Conservation (phyloP, 1,284 basidiomycete genomes). For the Trichosporon ovoides region DNA sequence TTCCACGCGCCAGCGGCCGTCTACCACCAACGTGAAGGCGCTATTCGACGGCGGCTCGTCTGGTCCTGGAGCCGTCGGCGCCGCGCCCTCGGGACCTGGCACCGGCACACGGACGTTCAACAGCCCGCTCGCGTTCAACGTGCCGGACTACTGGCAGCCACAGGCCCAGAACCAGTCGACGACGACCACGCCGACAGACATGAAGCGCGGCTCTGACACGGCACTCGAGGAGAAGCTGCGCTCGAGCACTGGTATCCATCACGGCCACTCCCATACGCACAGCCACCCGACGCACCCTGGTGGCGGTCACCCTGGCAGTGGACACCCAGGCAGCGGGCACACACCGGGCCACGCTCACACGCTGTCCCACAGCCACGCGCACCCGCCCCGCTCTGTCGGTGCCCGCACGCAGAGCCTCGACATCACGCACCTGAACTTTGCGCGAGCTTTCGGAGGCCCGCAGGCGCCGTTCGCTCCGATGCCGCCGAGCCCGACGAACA, state of each 20-base stretch:
- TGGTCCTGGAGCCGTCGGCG: conserved; percentile 58
- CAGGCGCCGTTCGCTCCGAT: conserved; percentile 28
- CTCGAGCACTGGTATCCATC: conserved; percentile 60
- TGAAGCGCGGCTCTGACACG: conserved; percentile 80
- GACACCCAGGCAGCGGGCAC: conserved; percentile 3
- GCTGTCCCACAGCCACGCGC: conserved; percentile 25
- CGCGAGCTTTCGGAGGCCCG: conserved; percentile 26
- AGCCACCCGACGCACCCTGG: background rate
- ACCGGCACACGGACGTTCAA: conserved; percentile 20
- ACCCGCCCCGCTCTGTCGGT: conserved; percentile 36
- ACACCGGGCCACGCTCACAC: conserved; percentile 18
- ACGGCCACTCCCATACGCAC: conserved; percentile 52
- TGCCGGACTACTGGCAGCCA: conserved; percentile 31
- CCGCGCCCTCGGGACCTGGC: conserved; percentile 2
- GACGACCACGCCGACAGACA: conserved; percentile 66
- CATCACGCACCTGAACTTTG: conserved; percentile 47
- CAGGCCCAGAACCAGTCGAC: conserved; percentile 8
- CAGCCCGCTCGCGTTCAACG: conserved; percentile 29
- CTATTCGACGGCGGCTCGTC: conserved; percentile 63
- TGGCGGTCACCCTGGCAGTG: conserved; percentile 56
- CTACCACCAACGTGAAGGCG: conserved; percentile 91
- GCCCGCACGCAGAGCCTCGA: conserved; percentile 49
- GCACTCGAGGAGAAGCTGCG: conserved; percentile 78
- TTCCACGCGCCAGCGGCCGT: conserved; percentile 64
- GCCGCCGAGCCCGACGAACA: conserved; percentile 28